Conservation (phyloP, 2,329 filamentous ascomycete species). For the Drechslera avenae region DNA sequence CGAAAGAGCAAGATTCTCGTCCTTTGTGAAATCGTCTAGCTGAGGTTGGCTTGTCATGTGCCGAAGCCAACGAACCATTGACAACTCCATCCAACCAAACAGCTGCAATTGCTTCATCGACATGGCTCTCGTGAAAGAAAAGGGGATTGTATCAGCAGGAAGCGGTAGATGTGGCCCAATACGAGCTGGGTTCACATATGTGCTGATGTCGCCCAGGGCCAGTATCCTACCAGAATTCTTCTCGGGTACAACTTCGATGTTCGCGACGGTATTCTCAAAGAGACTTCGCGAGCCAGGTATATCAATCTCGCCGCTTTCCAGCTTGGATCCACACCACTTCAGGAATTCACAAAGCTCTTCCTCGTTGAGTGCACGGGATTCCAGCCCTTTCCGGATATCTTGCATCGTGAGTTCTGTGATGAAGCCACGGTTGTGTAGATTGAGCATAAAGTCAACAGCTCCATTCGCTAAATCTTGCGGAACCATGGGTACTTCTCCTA, state of each 20-base stretch:
- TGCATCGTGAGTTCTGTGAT: constrained; percentile 85
- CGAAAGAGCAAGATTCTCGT: constrained; percentile 74
- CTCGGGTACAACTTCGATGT: constrained; percentile 58
- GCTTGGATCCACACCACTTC: constrained; percentile 78
- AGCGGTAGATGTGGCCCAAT: constrained; percentile 83
- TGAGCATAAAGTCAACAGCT: constrained; percentile 74
- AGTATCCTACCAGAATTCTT: constrained; percentile 71
- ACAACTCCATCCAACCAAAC: constrained; percentile 84
- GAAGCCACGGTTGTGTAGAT: constrained; percentile 81
- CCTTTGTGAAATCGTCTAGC: constrained; percentile 67
- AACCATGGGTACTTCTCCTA: constrained; percentile 86
- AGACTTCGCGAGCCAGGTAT: constrained; percentile 68
- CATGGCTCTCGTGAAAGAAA: constrained; percentile 77
- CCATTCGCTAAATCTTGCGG: constrained; percentile 74
- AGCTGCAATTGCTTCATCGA: constrained; percentile 71
- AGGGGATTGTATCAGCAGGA: constrained; percentile 81
- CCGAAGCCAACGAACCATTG: constrained; percentile 82
- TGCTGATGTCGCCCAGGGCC: constrained; percentile 73
- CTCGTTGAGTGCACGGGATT: constrained; percentile 78
- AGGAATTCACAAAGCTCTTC: constrained; percentile 82
- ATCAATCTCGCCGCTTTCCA: constrained; percentile 74
- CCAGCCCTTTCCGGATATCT: constrained; percentile 84
- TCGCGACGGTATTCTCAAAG: constrained; percentile 79
- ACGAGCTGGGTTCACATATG: constrained; percentile 75
- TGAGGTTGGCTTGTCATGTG: constrained; percentile 70